phyloP scores from a whole-genome alignment of 345 rosid species.

The Eucalyptus albens region DNA sequence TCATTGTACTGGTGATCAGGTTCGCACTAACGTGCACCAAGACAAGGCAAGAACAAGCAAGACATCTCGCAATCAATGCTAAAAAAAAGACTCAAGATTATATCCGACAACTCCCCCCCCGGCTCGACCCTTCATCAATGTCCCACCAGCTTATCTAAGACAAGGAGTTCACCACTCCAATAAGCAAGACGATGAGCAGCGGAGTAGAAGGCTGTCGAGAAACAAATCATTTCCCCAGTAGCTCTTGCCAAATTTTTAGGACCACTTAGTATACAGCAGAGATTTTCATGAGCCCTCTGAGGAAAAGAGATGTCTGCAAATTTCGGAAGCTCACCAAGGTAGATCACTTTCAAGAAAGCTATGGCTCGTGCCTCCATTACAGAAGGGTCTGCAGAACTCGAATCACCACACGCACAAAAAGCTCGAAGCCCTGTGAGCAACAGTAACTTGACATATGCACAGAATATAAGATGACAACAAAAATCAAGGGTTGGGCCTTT shows the following conservation, averaged over 20 bases:
- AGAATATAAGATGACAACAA: neutral
- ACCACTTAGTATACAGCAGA: neutral
- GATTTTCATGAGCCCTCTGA: neutral
- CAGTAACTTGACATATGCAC: neutral
- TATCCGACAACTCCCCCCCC: neutral
- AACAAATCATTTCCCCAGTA: neutral
- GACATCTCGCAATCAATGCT: neutral
- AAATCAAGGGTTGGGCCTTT: neutral
- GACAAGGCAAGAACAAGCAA: neutral
- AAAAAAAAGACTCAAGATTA: neutral
- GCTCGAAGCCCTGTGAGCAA: neutral
- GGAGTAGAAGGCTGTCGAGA: neutral
- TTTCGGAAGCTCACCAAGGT: neutral
- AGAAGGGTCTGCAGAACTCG: neutral
- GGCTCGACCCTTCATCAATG: neutral
- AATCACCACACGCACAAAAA: neutral
- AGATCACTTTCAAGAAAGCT: neutral
- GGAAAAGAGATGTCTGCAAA: neutral
- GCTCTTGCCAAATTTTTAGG: neutral
- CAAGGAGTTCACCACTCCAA: neutral
- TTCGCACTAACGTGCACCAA: neutral
- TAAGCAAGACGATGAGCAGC: neutral
- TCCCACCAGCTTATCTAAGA: neutral
- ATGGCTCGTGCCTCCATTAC: neutral
- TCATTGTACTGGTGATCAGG: neutral